A percentile compares a stretch with the other conserved stretches of the same genome.
These are phyloP conservation scores for Hygrocybe coccinea DNA, from an alignment of 768 basidiomycete species.

Conservation along the genomic window DNA sequence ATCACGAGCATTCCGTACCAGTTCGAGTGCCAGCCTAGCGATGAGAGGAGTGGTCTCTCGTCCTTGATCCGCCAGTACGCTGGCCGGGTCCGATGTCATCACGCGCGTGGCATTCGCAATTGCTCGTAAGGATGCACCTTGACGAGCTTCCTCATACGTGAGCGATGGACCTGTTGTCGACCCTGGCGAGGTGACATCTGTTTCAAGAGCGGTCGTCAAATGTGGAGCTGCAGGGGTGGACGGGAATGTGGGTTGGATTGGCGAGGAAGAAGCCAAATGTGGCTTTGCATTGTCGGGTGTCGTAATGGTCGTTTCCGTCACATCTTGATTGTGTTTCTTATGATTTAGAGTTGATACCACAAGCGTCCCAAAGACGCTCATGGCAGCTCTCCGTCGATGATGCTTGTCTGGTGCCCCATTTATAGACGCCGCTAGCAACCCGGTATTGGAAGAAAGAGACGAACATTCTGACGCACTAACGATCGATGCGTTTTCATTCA, in stretches of 20 bases:
- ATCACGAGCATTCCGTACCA: constrained; percentile 66
- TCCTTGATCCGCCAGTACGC: constrained; percentile 69
- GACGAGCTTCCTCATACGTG: constrained; percentile 31
- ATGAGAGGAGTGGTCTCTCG: constrained; percentile 59
- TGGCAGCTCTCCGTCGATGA: constrained; percentile 43
- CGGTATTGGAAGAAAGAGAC: constrained; percentile 20
- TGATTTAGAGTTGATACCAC: constrained; percentile 67
- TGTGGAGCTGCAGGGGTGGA: constrained; percentile 42
- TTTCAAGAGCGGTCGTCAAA: constrained; percentile 39
- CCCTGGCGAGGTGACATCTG: constrained; percentile 18
- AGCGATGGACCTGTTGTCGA: constrained; percentile 18
- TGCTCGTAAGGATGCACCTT: constrained; percentile 67
- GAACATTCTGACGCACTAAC: not conserved
- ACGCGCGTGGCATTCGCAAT: constrained; percentile 80
- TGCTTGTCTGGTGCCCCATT: not conserved
- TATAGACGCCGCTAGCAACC: constrained; percentile 15
- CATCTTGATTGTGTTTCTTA: constrained; percentile 10
- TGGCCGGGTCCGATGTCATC: constrained; percentile 76
- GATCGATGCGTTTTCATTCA: not conserved
- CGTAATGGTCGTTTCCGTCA: constrained; percentile 2
- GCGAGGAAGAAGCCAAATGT: constrained; percentile 34
- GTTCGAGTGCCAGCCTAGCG: constrained; percentile 56
- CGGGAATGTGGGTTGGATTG: constrained; percentile 36
- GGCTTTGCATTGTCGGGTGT: not conserved
- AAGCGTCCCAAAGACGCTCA: constrained; percentile 67